Percentiles rank a stretch among this genome's conserved stretches.
Conservation (phyloP, 2,329 filamentous ascomycete genomes). For the Volutella citrinella region DNA sequence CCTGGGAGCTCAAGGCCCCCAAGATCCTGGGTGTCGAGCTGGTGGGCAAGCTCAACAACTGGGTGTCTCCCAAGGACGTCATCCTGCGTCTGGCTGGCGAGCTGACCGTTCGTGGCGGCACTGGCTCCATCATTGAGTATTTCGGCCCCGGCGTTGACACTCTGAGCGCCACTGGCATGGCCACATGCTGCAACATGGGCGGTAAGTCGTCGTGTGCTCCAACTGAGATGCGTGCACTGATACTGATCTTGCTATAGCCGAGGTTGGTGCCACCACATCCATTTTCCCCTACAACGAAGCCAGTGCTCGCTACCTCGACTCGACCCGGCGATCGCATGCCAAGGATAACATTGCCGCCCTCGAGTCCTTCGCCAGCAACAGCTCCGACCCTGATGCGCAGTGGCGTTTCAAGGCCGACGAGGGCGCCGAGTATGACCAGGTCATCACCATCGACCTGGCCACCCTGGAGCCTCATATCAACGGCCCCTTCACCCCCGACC, state of each 20-base stretch:
- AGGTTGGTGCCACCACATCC: constrained; percentile 93
- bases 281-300: constrained; percentile 89
- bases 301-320: constrained; percentile 80
- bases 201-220: background rate
- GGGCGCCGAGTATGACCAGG: constrained; percentile 87
- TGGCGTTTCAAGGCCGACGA: constrained; percentile 74
- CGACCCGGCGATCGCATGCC: constrained; percentile 68
- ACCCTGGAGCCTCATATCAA: constrained; percentile 98
- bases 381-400: constrained; percentile 43
- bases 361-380: constrained; percentile 48
- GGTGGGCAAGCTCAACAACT: constrained; percentile 79
- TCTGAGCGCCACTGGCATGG: constrained; percentile 89
- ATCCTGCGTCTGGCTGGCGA: constrained; percentile 87
- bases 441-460: constrained; percentile 93
- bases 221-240: too few relatives aligned
- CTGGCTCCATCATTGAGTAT: constrained; percentile 93
- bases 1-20: constrained; percentile 96
- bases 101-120: constrained; percentile 90
- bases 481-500: constrained; percentile 96
- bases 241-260: constrained; percentile 41
- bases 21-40: constrained; percentile 84
- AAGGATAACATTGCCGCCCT: constrained; percentile 63
- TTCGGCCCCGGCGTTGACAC: constrained; percentile 86
- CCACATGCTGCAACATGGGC: constrained; percentile 88
- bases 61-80: constrained; percentile 93